Base-by-base conservation (phyloP, 768 basidiomycete genomes). In the Russula dissimulans region DNA sequence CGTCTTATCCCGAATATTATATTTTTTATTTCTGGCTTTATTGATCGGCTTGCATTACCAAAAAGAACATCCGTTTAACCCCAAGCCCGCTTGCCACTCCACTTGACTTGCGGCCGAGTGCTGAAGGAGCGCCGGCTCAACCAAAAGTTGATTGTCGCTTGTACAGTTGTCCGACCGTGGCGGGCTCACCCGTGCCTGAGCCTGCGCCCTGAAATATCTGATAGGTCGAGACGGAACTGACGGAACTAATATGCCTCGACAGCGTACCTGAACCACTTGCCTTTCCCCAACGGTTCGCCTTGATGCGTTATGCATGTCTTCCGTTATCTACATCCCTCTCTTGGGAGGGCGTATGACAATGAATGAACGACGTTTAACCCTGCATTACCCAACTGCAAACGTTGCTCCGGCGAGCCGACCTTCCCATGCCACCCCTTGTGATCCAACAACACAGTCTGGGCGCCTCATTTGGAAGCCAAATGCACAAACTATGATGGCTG, bases 171-270 rank as follows among this genome's bases (percentile, higher is more conserved):
- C 83, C 80, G 83, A 81, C 84, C 82, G 43, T 59, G 57, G 46
- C 55, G 47, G 12, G 41, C 41, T 22, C 48, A 22, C 9, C 14
- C 26, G 50, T 59, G 50, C 85, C 86, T 85, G 84, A 85, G 85
- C 85, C 84, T 83, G 79, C 81, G 84, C 85, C 85, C 85, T 86
- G 84, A 84, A 83, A 38, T 38, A 36, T 42, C 36, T 5, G 31
- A 42, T 54, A 32, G 8, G 39, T 14, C 42, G 47, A 48, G 42
- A 32, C 41, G 42, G 54, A 55, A 29, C 54, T 22, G 49, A 38
- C 47, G 47, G 54, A 44, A 14, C 60, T 41, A 43, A 38, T 18
- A 42, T 41, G 41, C 54, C 18, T 36, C n/a, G n/a, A 22, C 15
- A 18, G 22, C 15, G 48, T 54, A 29, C 60, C 54, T 56, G 49